A percentile compares a stretch with the other conserved stretches of the same genome.
These are phyloP conservation scores for Papiliotrema flavescens DNA, from an alignment of 1,284 basidiomycete species.

Conservation along the genomic window DNA sequence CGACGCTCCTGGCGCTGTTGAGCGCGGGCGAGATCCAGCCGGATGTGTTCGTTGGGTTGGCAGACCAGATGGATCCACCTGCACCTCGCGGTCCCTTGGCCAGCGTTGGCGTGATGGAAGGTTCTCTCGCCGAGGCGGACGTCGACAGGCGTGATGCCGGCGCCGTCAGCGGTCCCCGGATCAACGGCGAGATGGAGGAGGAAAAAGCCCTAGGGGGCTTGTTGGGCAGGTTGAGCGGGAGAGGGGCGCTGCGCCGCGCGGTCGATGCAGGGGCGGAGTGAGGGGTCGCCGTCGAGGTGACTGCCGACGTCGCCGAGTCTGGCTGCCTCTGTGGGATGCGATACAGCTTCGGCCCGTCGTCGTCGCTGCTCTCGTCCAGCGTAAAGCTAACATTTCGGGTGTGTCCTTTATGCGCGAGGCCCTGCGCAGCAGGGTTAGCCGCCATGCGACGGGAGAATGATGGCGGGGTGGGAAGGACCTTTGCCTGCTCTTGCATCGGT, in stretches of 20 bases:
- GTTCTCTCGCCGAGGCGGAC: conserved; percentile 22
- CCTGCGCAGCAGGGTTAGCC: not conserved
- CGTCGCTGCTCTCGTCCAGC: not conserved
- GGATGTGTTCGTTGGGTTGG: not conserved
- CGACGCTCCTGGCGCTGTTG: conserved; percentile 10
- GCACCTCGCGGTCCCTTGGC: conserved; percentile 7
- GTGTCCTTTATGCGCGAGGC: no score
- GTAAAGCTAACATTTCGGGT: conserved; percentile 6
- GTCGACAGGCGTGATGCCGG: conserved; percentile 17
- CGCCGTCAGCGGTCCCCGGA: conserved; percentile 4
- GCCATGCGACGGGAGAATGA: conserved; percentile 21
- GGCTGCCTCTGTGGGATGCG: conserved; percentile 17
- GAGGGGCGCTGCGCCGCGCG: not conserved
- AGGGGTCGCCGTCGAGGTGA: not conserved
- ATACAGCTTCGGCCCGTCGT: conserved; percentile 6
- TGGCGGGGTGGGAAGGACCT: conserved; percentile 24
- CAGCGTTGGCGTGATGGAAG: conserved; percentile 26
- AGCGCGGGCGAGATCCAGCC: conserved; percentile 32
- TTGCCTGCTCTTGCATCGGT: conserved; percentile 8
- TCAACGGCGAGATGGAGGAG: not conserved
- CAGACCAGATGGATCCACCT: conserved; percentile 32
- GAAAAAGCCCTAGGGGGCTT: not conserved
- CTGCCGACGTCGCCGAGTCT: not conserved
- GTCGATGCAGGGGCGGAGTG: not conserved
- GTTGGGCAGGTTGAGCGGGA: not conserved